A percentile compares a stretch with the other conserved stretches of the same genome.
These are phyloP conservation scores for Cladosporium colombiae DNA, from an alignment of 2,329 filamentous ascomycete genomes.

Conservation along the genomic window DNA sequence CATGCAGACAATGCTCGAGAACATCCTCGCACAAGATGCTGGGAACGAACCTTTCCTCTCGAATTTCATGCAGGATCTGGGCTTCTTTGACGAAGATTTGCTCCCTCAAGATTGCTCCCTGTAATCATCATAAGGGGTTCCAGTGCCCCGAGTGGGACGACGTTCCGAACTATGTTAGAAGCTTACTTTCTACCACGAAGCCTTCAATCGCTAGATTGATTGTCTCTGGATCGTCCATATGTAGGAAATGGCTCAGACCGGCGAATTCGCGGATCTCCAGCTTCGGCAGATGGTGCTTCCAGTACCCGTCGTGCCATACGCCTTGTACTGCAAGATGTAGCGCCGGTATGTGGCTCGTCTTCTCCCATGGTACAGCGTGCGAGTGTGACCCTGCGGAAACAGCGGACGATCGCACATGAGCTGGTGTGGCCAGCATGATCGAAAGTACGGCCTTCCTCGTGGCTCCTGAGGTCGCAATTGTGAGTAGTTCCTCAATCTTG, in stretches of 20 bases:
- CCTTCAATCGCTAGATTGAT: background rate
- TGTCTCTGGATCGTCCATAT: background rate
- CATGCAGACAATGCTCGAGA: background rate
- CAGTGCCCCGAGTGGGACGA: background rate
- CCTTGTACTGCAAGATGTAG: background rate
- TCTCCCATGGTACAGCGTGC: background rate
- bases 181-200: background rate
- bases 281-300: background rate
- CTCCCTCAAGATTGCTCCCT: background rate
- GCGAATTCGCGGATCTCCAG: background rate
- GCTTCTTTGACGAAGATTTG: background rate
- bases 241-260: background rate
- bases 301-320: background rate
- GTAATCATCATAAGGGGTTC: background rate
- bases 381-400: background rate
- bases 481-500: background rate
- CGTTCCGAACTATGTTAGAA: background rate
- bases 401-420: background rate
- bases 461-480: background rate
- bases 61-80: background rate
- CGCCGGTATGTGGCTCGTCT: background rate
- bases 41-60: background rate
- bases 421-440: background rate
- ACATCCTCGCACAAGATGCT: background rate
- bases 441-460: background rate